A percentile compares a stretch with the other conserved stretches of the same genome.
Conservation (phyloP, 2,329 filamentous ascomycete species). For the Paecilomyces sp. region DNA sequence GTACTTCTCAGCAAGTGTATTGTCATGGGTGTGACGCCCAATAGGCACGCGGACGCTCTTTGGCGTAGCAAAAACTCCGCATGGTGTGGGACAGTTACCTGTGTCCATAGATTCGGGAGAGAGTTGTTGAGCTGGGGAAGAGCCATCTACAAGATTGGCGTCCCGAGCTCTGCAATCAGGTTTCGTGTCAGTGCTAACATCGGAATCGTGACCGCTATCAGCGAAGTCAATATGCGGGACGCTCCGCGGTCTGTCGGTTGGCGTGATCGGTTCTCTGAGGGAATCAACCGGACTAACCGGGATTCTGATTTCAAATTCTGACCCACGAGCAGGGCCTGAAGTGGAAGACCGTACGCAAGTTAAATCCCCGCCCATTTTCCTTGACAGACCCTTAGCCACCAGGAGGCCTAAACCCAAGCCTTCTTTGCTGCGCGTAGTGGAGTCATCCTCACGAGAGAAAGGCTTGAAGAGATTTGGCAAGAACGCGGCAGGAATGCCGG, state of each 20-base stretch:
- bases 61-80: slow-evolving; percentile 13
- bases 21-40: slow-evolving; percentile 40
- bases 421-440: slow-evolving; percentile 59
- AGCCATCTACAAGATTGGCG: not conserved
- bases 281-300: slow-evolving; percentile 47
- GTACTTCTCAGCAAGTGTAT: slow-evolving; percentile 50
- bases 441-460: slow-evolving; percentile 62
- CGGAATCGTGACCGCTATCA: not conserved
- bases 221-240: slow-evolving; percentile 10
- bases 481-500: slow-evolving; percentile 61
- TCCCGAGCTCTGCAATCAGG: not conserved
- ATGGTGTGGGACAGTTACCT: slow-evolving; percentile 14
- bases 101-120: slow-evolving; percentile 22
- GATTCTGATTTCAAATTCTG: slow-evolving; percentile 62
- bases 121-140: slow-evolving; percentile 15
- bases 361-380: slow-evolving; percentile 62
- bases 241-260: slow-evolving; percentile 35
- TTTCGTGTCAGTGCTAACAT: not conserved
- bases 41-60: slow-evolving; percentile 19
- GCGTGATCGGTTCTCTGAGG: slow-evolving; percentile 42
- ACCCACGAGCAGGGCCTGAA: slow-evolving; percentile 53
- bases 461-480: slow-evolving; percentile 61
- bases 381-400: slow-evolving; percentile 64
- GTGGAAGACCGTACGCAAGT: slow-evolving; percentile 58
- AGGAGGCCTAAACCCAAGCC: slow-evolving; percentile 62